Percentiles rank a stretch among this genome's conserved stretches.
These are phyloP conservation scores for Termitomyces sp. DNA, from an alignment of 768 basidiomycete genomes.

Conservation along the genomic window DNA sequence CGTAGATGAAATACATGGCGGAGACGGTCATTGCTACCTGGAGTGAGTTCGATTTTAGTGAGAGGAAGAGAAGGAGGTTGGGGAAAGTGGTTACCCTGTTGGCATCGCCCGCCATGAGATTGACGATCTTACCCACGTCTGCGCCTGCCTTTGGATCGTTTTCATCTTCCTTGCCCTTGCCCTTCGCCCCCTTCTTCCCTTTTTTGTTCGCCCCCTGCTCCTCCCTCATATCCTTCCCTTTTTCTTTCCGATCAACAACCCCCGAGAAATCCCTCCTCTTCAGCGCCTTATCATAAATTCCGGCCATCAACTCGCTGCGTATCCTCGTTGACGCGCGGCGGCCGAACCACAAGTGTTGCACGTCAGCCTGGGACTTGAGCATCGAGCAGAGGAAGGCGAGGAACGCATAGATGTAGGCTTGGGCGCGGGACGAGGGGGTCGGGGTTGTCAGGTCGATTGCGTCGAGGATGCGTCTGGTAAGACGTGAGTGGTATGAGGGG, in stretches of 20 bases:
- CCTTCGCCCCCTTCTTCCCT: neutral
- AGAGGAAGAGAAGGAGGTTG: neutral
- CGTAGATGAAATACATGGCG: constrained; percentile 61
- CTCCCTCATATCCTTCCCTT: constrained; percentile 19
- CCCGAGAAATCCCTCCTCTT: constrained; percentile 83
- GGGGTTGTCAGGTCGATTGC: constrained; percentile 37
- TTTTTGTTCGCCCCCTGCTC: constrained; percentile 32
- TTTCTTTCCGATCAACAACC: constrained; percentile 46
- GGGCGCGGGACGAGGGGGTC: constrained; percentile 22
- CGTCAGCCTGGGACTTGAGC: constrained; percentile 59
- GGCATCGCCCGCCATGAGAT: constrained; percentile 80
- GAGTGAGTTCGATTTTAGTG: neutral
- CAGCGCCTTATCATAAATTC: constrained; percentile 85
- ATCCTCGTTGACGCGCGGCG: constrained; percentile 72
- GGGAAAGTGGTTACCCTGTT: constrained; percentile 34
- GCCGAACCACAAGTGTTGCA: constrained; percentile 76
- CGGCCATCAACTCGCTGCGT: constrained; percentile 74
- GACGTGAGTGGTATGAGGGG: neutral
- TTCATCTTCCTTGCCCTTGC: constrained; percentile 24
- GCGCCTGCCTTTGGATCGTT: constrained; percentile 70
- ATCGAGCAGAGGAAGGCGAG: constrained; percentile 63
- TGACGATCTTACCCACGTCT: constrained; percentile 86
- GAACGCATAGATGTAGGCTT: constrained; percentile 70
- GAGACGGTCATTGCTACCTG: constrained; percentile 49
- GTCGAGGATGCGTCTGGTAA: constrained; percentile 49